Evolutionary conservation across 1,284 basidiomycete species (phyloP), one percentile per base, ranked within the genome.

Genomic region (Thecaphora frezii): DNA sequence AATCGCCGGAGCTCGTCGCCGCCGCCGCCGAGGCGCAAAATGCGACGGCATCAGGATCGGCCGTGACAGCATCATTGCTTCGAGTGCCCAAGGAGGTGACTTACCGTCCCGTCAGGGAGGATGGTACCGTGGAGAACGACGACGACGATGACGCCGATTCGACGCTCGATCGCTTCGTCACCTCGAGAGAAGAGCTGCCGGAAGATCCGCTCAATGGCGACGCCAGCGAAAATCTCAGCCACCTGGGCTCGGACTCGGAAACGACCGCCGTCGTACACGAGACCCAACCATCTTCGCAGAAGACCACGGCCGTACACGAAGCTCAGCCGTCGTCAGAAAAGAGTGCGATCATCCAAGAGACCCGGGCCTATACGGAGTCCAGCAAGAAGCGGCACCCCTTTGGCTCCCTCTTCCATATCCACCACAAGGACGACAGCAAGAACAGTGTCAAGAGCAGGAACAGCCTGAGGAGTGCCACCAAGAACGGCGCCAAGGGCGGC

Each of bases 141-240:
- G 33, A 8, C 24, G 54, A 42, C 13, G 46, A 44, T 16, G 53
- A 48, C 22, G 51, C 47, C 28, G 57, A 59, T 12, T 26, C 37
- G 9, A 25, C 48, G n/a, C 51, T 66, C n/a, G 63, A 66, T 37
- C 63, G 58, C n/a, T 66, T 66, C 58, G 61, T 61, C 43, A 66
- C 63, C 0, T 36, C 58, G n/a, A 40, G 49, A 38, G 53, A 48
- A 24, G 54, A 61, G 45, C 53, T 65, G 12, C 61, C 55, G 28
- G 33, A 36, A 4, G 16, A 36, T 16, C 33, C 33, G 8, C 33
- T 36, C 7, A 16, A 7, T 4, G 18, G 4, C 7, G 33, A 36
- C 12, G 33, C 33, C 10, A 16, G 10, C 33, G 52, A 58, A 5
- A 45, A 41, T 16, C 50, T 59, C 12, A 23, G 40, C 21, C 23